Conservation (phyloP, 1,284 basidiomycete genomes). For the Rhodotorula sp. region DNA sequence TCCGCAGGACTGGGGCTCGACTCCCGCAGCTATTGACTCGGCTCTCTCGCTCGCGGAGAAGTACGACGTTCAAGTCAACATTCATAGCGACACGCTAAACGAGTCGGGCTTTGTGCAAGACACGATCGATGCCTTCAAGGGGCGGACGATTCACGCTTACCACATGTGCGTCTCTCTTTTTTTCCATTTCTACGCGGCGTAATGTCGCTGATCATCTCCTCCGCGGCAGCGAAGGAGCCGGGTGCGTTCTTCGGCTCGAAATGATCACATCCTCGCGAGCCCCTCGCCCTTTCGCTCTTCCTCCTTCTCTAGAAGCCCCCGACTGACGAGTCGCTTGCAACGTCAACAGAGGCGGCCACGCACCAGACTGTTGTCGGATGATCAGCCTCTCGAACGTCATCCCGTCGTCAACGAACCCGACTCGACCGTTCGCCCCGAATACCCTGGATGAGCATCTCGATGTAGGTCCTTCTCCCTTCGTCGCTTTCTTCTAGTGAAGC, state of each 20-base stretch:
- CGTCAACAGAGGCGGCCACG: constrained; percentile 70
- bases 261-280: no score
- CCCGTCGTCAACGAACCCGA: constrained; percentile 97
- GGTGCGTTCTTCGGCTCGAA: neutral
- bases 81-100: constrained; percentile 87
- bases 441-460: constrained; percentile 97
- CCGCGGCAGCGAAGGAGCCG: constrained; percentile 1
- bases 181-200: neutral
- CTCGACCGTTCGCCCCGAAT: constrained; percentile 84
- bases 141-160: constrained; percentile 95
- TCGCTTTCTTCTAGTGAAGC: neutral
- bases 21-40: constrained; percentile 76
- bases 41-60: constrained; percentile 81
- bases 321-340: neutral
- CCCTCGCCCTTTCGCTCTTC: neutral
- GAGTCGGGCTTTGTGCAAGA: constrained; percentile 90
- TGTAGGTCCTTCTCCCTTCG: constrained; percentile 55
- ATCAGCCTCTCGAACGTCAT: constrained; percentile 73
- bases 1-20: constrained; percentile 82
- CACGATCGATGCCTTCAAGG: constrained; percentile 86
- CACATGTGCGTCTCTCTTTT: constrained; percentile 59
- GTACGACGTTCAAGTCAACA: constrained; percentile 91
- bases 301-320: neutral
- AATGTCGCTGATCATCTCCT: neutral
- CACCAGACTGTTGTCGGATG: constrained; percentile 77